Conservation (phyloP, 805 yeast genomes). For the Yueomyces sp. region DNA sequence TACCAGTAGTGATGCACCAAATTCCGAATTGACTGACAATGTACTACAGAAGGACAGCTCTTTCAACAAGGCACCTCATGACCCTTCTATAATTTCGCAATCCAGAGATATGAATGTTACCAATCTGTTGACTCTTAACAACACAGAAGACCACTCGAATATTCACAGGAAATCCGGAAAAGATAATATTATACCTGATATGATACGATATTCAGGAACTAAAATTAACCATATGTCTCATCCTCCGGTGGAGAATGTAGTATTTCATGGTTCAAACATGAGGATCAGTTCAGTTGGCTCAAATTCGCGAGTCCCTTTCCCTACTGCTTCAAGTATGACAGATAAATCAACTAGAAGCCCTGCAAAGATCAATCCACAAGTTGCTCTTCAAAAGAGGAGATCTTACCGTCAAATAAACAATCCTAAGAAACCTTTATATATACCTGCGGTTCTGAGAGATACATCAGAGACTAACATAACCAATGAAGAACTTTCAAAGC, state of each 20-base stretch:
- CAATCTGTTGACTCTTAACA: too few species aligned
- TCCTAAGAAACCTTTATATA: constrained; percentile 75
- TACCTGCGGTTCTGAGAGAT: constrained; percentile 76
- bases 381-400: constrained; percentile 3
- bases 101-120: too few species aligned
- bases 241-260: neutral
- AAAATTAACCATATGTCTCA: neutral
- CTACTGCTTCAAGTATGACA: neutral
- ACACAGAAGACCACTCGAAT: too few species aligned
- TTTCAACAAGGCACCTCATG: too few species aligned
- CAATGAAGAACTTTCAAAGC: constrained; percentile 25
- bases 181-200: too few species aligned
- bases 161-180: too few species aligned
- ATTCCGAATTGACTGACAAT: too few species aligned
- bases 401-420: constrained; percentile 55
- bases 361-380: neutral
- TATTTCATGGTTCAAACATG: neutral
- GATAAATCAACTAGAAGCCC: neutral
- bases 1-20: too few species aligned
- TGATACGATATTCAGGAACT: too few species aligned
- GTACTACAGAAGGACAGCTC: too few species aligned
- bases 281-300: neutral
- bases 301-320: neutral
- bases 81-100: too few species aligned
- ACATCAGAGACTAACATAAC: constrained; percentile 31